Evolutionary conservation across 1,284 basidiomycete species (phyloP).

Genomic region (Pseudozyma tsukubaensis): DNA sequence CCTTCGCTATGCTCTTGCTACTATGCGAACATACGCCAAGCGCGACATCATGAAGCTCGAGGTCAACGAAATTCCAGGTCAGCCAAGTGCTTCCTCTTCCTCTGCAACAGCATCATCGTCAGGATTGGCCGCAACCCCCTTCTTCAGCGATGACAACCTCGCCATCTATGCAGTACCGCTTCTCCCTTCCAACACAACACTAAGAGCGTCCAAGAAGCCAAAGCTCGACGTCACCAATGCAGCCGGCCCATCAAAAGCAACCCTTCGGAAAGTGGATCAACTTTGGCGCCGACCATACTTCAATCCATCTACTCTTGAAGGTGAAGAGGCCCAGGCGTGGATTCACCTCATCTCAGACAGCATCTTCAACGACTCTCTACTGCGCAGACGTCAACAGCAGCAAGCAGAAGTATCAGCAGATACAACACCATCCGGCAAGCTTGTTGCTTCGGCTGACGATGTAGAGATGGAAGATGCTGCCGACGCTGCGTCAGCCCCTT

Average conservation of each 20-base stretch:
- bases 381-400: constrained; percentile 33
- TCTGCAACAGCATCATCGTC: constrained; percentile 46
- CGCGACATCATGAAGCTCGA: constrained; percentile 52
- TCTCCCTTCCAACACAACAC: constrained; percentile 59
- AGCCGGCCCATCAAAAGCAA: constrained; percentile 4
- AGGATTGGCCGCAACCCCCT: constrained; percentile 47
- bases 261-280: constrained; percentile 23
- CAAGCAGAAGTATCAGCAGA: background rate
- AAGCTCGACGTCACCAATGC: constrained; percentile 11
- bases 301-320: constrained; percentile 49
- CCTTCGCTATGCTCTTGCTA: constrained; percentile 77
- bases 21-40: constrained; percentile 70
- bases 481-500: background rate
- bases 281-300: constrained; percentile 41
- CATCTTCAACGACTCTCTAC: constrained; percentile 63
- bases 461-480: constrained; percentile 27
- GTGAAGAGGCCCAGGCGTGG: constrained; percentile 50
- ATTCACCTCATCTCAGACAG: constrained; percentile 55
- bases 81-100: constrained; percentile 2
- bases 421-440: background rate
- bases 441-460: constrained; percentile 13
- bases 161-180: constrained; percentile 76
- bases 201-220: constrained; percentile 27
- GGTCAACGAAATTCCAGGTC: constrained; percentile 31
- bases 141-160: constrained; percentile 77